Percentiles rank a stretch among this genome's conserved stretches.
Evolutionary conservation across 257 asterid species (phyloP).

Genomic region (Primulina eburnea): DNA sequence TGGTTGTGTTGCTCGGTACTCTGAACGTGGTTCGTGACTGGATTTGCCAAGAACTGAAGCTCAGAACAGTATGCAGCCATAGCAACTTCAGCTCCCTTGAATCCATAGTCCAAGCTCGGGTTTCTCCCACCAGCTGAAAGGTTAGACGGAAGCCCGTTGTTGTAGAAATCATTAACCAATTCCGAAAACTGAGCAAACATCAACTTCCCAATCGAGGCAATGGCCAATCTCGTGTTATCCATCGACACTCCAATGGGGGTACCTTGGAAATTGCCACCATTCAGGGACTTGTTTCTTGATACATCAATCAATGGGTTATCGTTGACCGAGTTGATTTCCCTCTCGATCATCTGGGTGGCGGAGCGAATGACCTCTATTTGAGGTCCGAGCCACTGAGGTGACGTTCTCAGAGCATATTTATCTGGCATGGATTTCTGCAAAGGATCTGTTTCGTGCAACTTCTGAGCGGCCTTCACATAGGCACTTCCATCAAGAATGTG

Average conservation of each 20-base stretch:
- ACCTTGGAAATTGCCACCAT: conserved; percentile 56
- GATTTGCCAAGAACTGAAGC: conserved; percentile 46
- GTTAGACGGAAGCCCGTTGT: conserved; percentile 52
- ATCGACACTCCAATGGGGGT: conserved; percentile 51
- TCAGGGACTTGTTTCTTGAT: conserved; percentile 47
- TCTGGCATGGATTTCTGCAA: conserved; percentile 48
- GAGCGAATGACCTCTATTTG: conserved; percentile 49
- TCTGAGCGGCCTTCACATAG: conserved; percentile 40
- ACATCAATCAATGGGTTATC: conserved; percentile 54
- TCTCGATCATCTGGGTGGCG: conserved; percentile 53
- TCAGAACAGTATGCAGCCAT: conserved; percentile 56
- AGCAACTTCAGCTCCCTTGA: conserved; percentile 51
- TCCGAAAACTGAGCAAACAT: conserved; percentile 52
- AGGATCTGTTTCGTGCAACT: conserved; percentile 45
- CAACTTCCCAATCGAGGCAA: conserved; percentile 46
- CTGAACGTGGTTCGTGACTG: conserved; percentile 49
- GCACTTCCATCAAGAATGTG: conserved; percentile 46
- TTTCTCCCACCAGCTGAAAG: conserved; percentile 42
- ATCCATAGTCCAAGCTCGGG: conserved; percentile 54
- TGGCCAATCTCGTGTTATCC: conserved; percentile 48
- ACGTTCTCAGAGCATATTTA: conserved; percentile 48
- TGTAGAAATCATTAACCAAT: conserved; percentile 44
- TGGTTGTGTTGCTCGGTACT: conserved; percentile 62
- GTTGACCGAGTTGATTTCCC: conserved; percentile 53
- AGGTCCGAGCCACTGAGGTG: conserved; percentile 59